Evolutionary conservation across 2,329 filamentous ascomycete genomes (phyloP).

Genomic region (Fusarium pseudocircinatum): DNA sequence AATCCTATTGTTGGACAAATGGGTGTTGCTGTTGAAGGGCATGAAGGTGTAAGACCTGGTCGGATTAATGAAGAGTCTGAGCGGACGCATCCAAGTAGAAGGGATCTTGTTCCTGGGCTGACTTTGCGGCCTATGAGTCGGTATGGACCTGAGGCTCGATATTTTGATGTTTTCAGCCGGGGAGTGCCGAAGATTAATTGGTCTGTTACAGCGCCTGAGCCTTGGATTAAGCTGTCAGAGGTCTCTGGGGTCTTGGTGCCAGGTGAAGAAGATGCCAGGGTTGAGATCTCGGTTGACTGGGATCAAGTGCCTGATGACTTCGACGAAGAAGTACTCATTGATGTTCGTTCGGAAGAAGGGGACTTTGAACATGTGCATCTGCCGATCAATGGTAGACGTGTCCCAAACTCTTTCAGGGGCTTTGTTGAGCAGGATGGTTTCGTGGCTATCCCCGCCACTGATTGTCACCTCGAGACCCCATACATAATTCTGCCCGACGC

Average conservation of each 20-base stretch:
- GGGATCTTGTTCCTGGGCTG: slow-evolving; percentile 66
- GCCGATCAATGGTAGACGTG: slow-evolving; percentile 60
- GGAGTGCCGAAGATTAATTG: slow-evolving; percentile 64
- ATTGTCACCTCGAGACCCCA: not conserved
- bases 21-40: slow-evolving; percentile 71
- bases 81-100: slow-evolving; percentile 53
- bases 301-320: slow-evolving; percentile 53
- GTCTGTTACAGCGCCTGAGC: slow-evolving; percentile 56
- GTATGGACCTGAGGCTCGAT: slow-evolving; percentile 65
- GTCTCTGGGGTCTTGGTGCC: slow-evolving; percentile 60
- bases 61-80: slow-evolving; percentile 63
- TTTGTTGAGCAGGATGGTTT: slow-evolving; percentile 69
- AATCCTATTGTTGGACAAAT: slow-evolving; percentile 68
- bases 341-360: slow-evolving; percentile 48
- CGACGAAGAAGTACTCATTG: slow-evolving; percentile 36
- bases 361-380: slow-evolving; percentile 61
- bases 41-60: slow-evolving; percentile 64
- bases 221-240: slow-evolving; percentile 63
- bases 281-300: slow-evolving; percentile 38
- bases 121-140: slow-evolving; percentile 66
- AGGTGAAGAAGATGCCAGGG: slow-evolving; percentile 34
- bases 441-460: slow-evolving; percentile 45
- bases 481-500: slow-evolving; percentile 28
- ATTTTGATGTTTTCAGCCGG: slow-evolving; percentile 71
- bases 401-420: slow-evolving; percentile 62